Evolutionary conservation across 225 moss, liverwort and hornwort species (phyloP).

Genomic region (Asterella californica): DNA sequence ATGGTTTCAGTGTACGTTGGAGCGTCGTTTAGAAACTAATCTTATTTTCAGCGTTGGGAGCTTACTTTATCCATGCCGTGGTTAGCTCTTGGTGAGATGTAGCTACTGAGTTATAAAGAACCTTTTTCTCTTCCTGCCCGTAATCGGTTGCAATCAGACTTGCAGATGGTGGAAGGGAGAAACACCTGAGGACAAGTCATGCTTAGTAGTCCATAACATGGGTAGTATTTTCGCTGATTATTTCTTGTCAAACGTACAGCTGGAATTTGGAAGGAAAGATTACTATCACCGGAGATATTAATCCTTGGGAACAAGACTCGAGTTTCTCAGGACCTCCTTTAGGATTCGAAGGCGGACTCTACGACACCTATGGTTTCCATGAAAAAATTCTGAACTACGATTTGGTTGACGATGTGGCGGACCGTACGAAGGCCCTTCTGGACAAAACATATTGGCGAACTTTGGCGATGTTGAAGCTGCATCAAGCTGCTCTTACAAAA

Average conservation of each 20-base stretch:
- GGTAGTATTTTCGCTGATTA: background rate
- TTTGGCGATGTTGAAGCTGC: slow-evolving; percentile 72
- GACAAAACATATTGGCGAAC: slow-evolving; percentile 77
- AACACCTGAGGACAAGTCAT: background rate
- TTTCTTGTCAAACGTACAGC: slow-evolving; percentile 26
- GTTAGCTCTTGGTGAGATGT: background rate
- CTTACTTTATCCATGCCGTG: background rate
- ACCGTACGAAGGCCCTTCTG: slow-evolving; percentile 72
- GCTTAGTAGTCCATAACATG: background rate
- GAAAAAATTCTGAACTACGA: slow-evolving; percentile 72
- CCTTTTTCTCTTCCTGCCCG: background rate
- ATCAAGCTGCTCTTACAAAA: slow-evolving; percentile 85
- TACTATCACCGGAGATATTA: slow-evolving; percentile 65
- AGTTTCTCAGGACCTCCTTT: slow-evolving; percentile 72
- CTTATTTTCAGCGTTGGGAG: background rate
- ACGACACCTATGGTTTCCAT: slow-evolving; percentile 82
- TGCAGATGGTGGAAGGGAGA: background rate
- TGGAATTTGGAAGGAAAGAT: slow-evolving; percentile 88
- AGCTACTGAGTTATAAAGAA: too few relatives aligned
- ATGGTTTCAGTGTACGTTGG: slow-evolving; percentile 69
- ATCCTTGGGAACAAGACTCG: slow-evolving; percentile 65
- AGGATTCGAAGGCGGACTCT: slow-evolving; percentile 82
- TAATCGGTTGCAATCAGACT: background rate
- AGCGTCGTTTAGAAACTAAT: background rate
- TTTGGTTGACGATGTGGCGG: slow-evolving; percentile 67